phyloP scores from a whole-genome alignment of 2,329 filamentous ascomycete genomes.

The Didymella lethalis region DNA sequence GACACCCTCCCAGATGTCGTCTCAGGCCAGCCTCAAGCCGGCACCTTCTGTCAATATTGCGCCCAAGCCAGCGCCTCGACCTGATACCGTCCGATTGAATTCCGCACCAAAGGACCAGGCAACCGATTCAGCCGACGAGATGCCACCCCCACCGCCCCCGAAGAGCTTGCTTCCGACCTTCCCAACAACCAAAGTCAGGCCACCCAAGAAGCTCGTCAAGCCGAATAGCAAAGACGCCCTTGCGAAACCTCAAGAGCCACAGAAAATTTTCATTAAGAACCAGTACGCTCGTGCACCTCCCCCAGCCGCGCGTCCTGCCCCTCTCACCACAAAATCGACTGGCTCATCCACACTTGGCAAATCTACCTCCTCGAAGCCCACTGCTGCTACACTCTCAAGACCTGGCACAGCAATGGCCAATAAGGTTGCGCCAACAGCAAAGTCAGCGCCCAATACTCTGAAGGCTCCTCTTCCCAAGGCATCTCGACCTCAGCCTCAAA shows the following conservation, averaged over 20 bases:
- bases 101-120: conserved; percentile 37
- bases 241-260: conserved; percentile 69
- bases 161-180: conserved; percentile 59
- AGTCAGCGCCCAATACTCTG: conserved; percentile 31
- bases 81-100: conserved; percentile 38
- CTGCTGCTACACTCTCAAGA: conserved; percentile 59
- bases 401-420: conserved; percentile 42
- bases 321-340: conserved; percentile 27
- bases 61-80: conserved; percentile 42
- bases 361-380: conserved; percentile 32
- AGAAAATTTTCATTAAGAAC: conserved; percentile 68
- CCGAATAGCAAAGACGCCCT: conserved; percentile 66
- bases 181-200: conserved; percentile 50
- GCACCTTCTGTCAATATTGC: conserved; percentile 52
- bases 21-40: conserved; percentile 43
- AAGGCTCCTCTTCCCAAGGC: conserved; percentile 40
- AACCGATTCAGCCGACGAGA: conserved; percentile 58
- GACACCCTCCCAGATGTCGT: conserved; percentile 55
- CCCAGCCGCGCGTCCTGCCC: conserved; percentile 64
- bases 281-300: conserved; percentile 51
- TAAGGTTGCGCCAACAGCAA: conserved; percentile 32
- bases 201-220: conserved; percentile 63
- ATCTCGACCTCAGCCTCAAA: conserved; percentile 50
- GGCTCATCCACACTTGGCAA: conserved; percentile 38
- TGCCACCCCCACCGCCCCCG: conserved; percentile 69